phyloP scores from a whole-genome alignment of 768 basidiomycete genomes.

The Auriscalpium microsporum region DNA sequence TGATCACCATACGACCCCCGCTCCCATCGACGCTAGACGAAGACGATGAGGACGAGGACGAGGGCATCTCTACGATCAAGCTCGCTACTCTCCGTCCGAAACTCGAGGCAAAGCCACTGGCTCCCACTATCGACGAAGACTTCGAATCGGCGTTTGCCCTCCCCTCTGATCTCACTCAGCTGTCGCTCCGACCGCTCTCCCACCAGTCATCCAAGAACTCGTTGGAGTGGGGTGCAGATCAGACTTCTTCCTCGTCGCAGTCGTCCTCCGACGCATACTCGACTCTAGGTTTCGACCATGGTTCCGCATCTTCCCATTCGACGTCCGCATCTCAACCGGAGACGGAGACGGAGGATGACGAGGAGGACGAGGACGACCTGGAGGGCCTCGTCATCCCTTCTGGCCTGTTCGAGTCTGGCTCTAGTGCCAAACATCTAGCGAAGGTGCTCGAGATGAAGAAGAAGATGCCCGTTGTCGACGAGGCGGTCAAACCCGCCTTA shows the following conservation, averaged over 20 bases:
- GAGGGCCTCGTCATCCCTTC: conserved; percentile 77
- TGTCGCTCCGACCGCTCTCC: conserved; percentile 73
- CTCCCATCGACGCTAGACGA: conserved; percentile 36
- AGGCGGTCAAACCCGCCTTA: conserved; percentile 41
- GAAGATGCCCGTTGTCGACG: conserved; percentile 46
- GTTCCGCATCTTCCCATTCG: conserved; percentile 64
- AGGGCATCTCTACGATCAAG: conserved; percentile 81
- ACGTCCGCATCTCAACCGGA: conserved; percentile 58
- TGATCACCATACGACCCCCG: conserved; percentile 63
- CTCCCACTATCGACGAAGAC: conserved; percentile 47
- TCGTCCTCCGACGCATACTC: conserved; percentile 87
- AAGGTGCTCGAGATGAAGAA: conserved; percentile 48
- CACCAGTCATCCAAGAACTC: conserved; percentile 79
- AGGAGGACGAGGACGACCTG: conserved; percentile 59
- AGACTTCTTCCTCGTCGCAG: conserved; percentile 66
- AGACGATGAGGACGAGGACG: conserved; percentile 61
- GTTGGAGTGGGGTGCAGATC: conserved; percentile 80
- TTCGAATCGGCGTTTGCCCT: conserved; percentile 79
- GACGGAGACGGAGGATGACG: conserved; percentile 59
- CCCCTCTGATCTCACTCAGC: conserved; percentile 69
- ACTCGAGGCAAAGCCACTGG: conserved; percentile 21
- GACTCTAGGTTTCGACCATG: conserved; percentile 64
- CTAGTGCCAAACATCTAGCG: conserved; percentile 42
- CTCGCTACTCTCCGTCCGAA: conserved; percentile 38
- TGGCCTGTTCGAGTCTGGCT: conserved; percentile 65